phyloP scores from a whole-genome alignment of 257 asterid genomes.

The Solanum chmielewskii region DNA sequence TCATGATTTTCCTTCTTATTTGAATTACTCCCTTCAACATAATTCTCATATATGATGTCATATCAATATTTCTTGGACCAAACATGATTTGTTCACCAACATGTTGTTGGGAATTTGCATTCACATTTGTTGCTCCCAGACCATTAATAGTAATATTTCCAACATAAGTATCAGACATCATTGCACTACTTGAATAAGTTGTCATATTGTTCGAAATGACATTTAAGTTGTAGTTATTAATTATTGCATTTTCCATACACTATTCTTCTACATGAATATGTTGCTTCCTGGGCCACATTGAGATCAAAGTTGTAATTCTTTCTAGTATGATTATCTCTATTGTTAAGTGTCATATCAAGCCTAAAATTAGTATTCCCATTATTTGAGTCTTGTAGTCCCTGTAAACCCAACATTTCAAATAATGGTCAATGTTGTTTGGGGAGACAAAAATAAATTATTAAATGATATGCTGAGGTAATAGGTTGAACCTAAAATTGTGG shows the following conservation, averaged over 20 bases:
- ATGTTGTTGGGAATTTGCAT: background rate
- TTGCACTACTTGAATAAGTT: background rate
- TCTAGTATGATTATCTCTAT: background rate
- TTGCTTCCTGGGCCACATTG: background rate
- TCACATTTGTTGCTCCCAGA: background rate
- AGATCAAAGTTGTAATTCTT: background rate
- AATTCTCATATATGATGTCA: background rate
- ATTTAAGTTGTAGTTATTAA: background rate
- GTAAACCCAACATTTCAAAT: background rate
- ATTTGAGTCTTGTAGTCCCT: background rate
- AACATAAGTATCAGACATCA: background rate
- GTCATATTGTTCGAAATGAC: background rate
- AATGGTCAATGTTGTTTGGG: background rate
- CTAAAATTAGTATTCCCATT: background rate
- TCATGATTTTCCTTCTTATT: background rate
- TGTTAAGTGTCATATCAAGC: background rate
- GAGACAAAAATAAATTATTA: background rate
- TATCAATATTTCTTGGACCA: background rate
- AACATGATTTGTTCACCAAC: background rate
- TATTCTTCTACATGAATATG: background rate
- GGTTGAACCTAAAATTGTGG: background rate
- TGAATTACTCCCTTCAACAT: too few relatives aligned
- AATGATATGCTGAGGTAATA: background rate
- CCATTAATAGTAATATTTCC: background rate
- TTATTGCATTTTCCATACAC: background rate